These are phyloP conservation scores for Fraxinus quadrangulata DNA, from an alignment of 257 asterid genomes.

Conservation along the genomic window DNA sequence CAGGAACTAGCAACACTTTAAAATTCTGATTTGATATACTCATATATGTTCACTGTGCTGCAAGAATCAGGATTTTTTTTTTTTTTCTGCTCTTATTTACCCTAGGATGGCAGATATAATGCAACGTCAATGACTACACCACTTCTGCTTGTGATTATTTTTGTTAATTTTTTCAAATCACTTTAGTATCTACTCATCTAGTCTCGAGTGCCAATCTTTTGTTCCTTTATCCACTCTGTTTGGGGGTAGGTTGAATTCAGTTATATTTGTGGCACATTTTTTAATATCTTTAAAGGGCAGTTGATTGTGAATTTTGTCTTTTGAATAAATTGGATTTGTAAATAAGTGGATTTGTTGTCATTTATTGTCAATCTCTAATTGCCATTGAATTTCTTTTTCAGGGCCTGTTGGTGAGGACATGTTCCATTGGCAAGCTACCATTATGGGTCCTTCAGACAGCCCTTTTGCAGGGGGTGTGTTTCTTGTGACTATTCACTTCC, in stretches of 20 bases:
- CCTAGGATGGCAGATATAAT: not conserved
- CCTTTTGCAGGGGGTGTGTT: conserved; percentile 83
- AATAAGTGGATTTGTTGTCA: not conserved
- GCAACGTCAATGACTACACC: not conserved
- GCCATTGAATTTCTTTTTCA: conserved; percentile 24
- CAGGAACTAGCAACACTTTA: not conserved
- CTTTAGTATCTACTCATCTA: not conserved
- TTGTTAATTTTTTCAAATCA: not conserved
- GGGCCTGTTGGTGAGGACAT: conserved; percentile 81
- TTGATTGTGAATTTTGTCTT: not conserved
- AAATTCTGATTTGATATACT: not conserved
- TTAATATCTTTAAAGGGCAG: not conserved
- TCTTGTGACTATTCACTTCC: conserved; percentile 65
- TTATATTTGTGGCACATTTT: not conserved
- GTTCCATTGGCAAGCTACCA: conserved; percentile 85
- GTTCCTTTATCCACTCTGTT: not conserved
- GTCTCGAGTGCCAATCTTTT: not conserved
- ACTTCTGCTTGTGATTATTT: not conserved
- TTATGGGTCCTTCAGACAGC: conserved; percentile 82
- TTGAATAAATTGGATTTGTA: not conserved
- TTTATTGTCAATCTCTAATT: not conserved
- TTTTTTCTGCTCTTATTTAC: not conserved
- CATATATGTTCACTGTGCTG: not conserved
- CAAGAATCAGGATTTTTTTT: not conserved
- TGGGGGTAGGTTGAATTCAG: not conserved